Percentiles rank a stretch among this genome's conserved stretches.
phyloP scores from a whole-genome alignment of 1,284 basidiomycete genomes.

The Abortiporus biennis region DNA sequence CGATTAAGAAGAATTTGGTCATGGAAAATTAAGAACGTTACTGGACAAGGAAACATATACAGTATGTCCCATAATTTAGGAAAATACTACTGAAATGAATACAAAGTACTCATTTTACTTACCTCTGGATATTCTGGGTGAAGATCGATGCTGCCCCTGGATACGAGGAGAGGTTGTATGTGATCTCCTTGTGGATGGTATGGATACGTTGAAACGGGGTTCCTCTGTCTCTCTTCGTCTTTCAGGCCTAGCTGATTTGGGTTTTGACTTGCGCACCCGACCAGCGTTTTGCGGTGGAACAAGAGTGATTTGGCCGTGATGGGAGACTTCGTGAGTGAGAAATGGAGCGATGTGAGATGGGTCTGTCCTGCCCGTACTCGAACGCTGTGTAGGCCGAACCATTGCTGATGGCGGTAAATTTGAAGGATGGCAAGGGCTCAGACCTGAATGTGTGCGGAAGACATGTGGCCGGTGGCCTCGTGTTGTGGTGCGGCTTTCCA shows the following conservation, averaged over 20 bases:
- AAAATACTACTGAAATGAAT: too few species aligned
- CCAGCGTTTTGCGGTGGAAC: constrained; percentile 48
- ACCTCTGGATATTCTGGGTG: constrained; percentile 10
- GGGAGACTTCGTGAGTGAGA: constrained; percentile 48
- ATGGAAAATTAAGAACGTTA: too few species aligned
- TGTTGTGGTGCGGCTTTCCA: too few species aligned
- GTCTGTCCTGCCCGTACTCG: constrained; percentile 12
- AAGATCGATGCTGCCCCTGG: constrained; percentile 12
- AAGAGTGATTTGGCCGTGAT: constrained; percentile 46
- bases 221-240: constrained; percentile 20
- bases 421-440: too few species aligned
- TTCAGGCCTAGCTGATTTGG: constrained; percentile 16
- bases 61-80: too few species aligned
- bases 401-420: constrained; percentile 8
- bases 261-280: constrained; percentile 44
- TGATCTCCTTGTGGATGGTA: constrained; percentile 21
- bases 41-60: too few species aligned
- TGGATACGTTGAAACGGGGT: constrained; percentile 29
- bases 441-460: too few species aligned
- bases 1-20: not conserved
- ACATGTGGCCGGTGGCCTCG: too few species aligned
- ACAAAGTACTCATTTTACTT: too few species aligned
- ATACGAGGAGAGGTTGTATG: constrained; percentile 20
- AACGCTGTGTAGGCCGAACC: constrained; percentile 13
- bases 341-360: constrained; percentile 49